Evolutionary conservation across 169 alveolate species (phyloP).

Genomic region (Plasmodium sp.): DNA sequence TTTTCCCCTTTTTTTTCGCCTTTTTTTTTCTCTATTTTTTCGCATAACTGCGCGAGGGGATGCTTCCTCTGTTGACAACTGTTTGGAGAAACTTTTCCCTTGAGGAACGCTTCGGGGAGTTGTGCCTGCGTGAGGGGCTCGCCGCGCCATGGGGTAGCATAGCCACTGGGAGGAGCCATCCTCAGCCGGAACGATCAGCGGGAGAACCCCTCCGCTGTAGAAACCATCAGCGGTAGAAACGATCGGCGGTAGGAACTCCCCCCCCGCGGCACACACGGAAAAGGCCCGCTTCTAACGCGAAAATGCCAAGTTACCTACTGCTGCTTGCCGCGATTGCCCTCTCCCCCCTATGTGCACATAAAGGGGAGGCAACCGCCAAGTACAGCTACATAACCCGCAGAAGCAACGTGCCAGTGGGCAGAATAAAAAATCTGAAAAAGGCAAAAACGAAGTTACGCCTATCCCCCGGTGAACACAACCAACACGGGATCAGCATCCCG

Average conservation of each 20-base stretch:
- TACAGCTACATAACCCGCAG: slow-evolving; percentile 20
- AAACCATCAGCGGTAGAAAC: too few relatives aligned
- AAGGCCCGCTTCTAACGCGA: neutral
- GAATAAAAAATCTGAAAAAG: neutral
- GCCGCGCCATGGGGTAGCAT: neutral
- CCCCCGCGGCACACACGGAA: neutral
- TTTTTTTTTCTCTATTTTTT: neutral
- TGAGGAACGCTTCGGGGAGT: neutral
- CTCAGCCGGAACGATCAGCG: neutral
- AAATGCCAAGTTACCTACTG: neutral
- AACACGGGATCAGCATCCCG: slow-evolving; percentile 47
- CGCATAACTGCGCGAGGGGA: neutral
- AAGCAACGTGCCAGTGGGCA: neutral
- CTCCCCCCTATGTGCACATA: neutral
- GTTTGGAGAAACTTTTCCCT: neutral
- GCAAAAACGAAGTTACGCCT: neutral
- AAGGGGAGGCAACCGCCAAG: neutral
- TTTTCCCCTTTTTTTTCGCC: neutral
- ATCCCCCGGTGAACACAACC: slow-evolving; percentile 18
- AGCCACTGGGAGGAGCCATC: neutral
- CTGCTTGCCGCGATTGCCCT: neutral
- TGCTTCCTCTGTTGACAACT: neutral
- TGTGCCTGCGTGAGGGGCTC: neutral
- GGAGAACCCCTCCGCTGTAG: too few relatives aligned
- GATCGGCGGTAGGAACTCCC: neutral